Conservation (phyloP, 805 yeast genomes). For the Candida tibetensis region DNA sequence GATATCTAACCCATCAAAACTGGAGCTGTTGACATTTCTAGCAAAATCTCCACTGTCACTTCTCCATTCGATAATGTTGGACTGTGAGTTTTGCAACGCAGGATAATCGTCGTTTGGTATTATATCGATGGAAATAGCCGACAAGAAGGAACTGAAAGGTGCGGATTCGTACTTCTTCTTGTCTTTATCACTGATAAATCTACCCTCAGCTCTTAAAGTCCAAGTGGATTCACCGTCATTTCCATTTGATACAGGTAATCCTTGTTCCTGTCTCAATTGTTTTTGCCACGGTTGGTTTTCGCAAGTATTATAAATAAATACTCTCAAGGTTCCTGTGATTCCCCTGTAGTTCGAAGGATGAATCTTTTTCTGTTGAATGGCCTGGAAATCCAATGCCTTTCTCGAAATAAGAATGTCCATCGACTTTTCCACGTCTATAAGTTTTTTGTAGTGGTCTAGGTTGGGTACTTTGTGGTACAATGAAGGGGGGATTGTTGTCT, state of each 20-base stretch:
- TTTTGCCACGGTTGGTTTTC: slow-evolving; percentile 85
- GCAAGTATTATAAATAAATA: slow-evolving; percentile 77
- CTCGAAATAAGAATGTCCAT: slow-evolving; percentile 80
- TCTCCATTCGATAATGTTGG: slow-evolving; percentile 83
- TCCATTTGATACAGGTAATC: slow-evolving; percentile 14
- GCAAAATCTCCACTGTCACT: slow-evolving; percentile 44
- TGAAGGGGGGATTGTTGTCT: slow-evolving; percentile 34
- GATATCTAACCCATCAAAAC: slow-evolving; percentile 86
- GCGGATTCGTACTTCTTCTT: slow-evolving; percentile 21
- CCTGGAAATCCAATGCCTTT: slow-evolving; percentile 83
- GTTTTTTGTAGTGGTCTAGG: slow-evolving; percentile 64
- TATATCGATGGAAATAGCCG: slow-evolving; percentile 82
- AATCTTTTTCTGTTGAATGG: slow-evolving; percentile 43
- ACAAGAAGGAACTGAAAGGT: slow-evolving; percentile 75
- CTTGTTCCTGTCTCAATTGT: slow-evolving; percentile 24
- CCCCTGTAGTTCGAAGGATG: slow-evolving; percentile 35
- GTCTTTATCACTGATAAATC: slow-evolving; percentile 55
- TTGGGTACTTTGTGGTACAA: slow-evolving; percentile 55
- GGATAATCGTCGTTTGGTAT: slow-evolving; percentile 40
- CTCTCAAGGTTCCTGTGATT: slow-evolving; percentile 64
- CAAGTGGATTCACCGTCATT: slow-evolving; percentile 52
- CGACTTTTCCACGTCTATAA: slow-evolving; percentile 77
- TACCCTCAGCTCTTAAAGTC: slow-evolving; percentile 89
- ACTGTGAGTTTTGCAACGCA: slow-evolving; percentile 25
- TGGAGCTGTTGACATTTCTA: slow-evolving; percentile 24